phyloP scores from a whole-genome alignment of 768 basidiomycete species.

The Cystoderma amianthinum region DNA sequence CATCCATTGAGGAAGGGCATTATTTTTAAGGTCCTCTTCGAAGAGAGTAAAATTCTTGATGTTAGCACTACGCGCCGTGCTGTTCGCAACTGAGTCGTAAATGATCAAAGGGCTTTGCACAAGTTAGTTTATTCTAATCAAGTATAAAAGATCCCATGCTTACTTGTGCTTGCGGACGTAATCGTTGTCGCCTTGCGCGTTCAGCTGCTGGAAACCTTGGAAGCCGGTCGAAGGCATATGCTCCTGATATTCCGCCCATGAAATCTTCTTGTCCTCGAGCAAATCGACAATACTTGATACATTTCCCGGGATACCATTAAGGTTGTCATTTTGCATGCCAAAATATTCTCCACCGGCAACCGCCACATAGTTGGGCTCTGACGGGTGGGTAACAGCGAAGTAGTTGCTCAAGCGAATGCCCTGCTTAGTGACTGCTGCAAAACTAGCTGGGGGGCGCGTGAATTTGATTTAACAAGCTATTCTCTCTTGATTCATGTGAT shows the following conservation, averaged over 20 bases:
- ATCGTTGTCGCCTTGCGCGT: constrained; percentile 17
- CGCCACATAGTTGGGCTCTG: constrained; percentile 55
- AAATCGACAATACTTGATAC: constrained; percentile 55
- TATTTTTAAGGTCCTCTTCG: too few relatives aligned
- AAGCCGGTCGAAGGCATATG: constrained; percentile 47
- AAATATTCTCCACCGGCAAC: constrained; percentile 46
- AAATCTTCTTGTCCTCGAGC: constrained; percentile 48
- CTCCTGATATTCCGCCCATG: constrained; percentile 60
- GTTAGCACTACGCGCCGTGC: too few relatives aligned
- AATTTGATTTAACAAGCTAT: too few relatives aligned
- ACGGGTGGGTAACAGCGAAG: constrained; percentile 49
- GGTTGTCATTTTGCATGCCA: constrained; percentile 37
- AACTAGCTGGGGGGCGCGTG: constrained; percentile 16
- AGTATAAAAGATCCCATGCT: too few relatives aligned
- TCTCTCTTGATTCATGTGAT: too few relatives aligned
- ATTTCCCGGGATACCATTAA: constrained; percentile 31
- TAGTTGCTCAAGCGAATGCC: constrained; percentile 41
- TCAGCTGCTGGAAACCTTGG: constrained; percentile 25
- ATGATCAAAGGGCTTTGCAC: too few relatives aligned
- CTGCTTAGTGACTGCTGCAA: constrained; percentile 33
- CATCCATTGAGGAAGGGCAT: too few relatives aligned
- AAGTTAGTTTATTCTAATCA: too few relatives aligned
- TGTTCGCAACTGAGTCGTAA: too few relatives aligned
- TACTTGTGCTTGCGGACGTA: constrained; percentile 25
- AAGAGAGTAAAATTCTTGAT: too few relatives aligned